Base-by-base conservation (phyloP, 179 eudicot genomes). In the Amaranthus tricolor region DNA sequence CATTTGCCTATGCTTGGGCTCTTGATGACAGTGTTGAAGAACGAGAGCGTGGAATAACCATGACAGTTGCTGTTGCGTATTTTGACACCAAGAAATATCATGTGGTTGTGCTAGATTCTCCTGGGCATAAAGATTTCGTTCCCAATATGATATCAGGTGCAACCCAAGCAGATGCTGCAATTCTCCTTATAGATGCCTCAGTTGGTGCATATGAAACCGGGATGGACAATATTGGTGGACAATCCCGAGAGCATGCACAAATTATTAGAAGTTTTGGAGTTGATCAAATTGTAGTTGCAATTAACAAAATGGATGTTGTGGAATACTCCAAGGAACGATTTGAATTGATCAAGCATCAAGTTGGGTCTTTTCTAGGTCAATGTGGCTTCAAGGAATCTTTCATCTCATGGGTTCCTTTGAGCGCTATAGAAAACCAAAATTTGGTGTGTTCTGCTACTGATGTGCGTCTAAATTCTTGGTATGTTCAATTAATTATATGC, bases 121-220 rank as follows among this genome's bases (percentile, higher is more conserved):
- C 99, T 15, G 99, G 99, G 64, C 99, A 96, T 74, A 91, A 86
- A 78, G 99, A 96, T 85, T 96, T 96, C 85, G 98, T 96, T 80
- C 99, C 99, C 54, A 96, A 96, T 83, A 91, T 96, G 99, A 96
- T 96, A 80, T 88, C 99, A 55, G 99, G 99, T 66, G 93, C 99
- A 80, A 89, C 98, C 59, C 99, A 93, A 86, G 98, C 99, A 76
- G 99, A 96, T 84, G 93, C 96, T 69, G 99, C 97, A 16, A 82
- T 96, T 78, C 89, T 96, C 59, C 97, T 96, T 54, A 85, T 96
- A 63, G 99, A 96, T 86, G 97, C 99, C 51, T 93, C 99, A 55
- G 19, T 84, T 53, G 99, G 99, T 80, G 84, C 98, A 56, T 96
- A 88, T 85, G 99, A 96, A 86, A 87, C 88, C 19, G 99, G 99